Evolutionary conservation across 768 basidiomycete species (phyloP), one percentile per base, ranked within the genome.

Genomic region (Agaricus blazei): DNA sequence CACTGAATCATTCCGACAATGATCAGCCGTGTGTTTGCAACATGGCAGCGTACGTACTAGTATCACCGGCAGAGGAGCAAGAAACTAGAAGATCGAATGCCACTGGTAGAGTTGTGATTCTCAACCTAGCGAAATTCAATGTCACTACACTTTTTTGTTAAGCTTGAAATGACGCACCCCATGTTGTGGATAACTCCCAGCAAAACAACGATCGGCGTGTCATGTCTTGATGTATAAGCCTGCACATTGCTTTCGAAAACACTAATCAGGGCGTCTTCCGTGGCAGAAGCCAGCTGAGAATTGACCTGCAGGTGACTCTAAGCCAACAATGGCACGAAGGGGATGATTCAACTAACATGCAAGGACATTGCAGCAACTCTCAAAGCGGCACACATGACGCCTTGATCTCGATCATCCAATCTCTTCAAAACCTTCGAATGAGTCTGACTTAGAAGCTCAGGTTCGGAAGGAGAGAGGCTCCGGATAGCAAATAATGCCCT

Each of bases 401-500:
- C 59, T 6, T 66, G 60, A 48, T 82, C 71, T 6, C 67, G 52
- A 60, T 86, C 82, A 28, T 69, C 60, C 31, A 83, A 57, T 43
- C 78, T 69, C 54, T 67, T 73, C 31, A 72, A 34, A 11, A 80
- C 58, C 49, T 69, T 73, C 23, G 62, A 59, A 24, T 72, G 67
- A 7, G 81, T 71, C 41, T 69, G 69, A 40, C 68, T 68, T 45
- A 88, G 61, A 19, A 84, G 64, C 24, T 77, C 75, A 3, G 72
- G 58, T 31, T 83, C 78, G 42, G 69, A 64, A 45, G 56, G 64
- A 9, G 82, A 78, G 24, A 91, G 70, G 11, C 75, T 70, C 42
- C 79, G 74, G 59, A 82, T 79, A 2, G 83, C 84, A 34, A 83
- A 68, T 40, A 90, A 65, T 9, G 85, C 77, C 44, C 87, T 80